phyloP scores from a whole-genome alignment of 805 yeast genomes.

The Suhomyces emberorum region DNA sequence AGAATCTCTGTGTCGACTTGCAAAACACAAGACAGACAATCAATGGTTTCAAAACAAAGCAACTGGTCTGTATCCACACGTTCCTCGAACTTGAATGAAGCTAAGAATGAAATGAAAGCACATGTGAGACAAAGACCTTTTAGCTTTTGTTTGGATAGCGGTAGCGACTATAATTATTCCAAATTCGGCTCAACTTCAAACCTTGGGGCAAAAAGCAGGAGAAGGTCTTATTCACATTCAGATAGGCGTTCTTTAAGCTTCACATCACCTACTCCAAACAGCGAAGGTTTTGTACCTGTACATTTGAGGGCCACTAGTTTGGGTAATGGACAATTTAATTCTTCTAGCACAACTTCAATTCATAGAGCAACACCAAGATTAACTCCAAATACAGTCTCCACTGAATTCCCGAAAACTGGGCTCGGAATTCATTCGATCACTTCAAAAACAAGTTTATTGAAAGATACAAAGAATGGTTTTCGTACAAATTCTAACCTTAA shows the following conservation, averaged over 20 bases:
- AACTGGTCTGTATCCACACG: neutral
- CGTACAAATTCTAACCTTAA: too few relatives aligned
- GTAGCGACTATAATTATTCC: conserved; percentile 17
- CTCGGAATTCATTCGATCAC: too few relatives aligned
- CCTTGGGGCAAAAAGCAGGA: neutral
- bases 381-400: too few relatives aligned
- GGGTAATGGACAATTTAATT: too few relatives aligned
- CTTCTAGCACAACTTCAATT: too few relatives aligned
- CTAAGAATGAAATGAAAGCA: conserved; percentile 13
- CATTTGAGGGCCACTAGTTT: too few relatives aligned
- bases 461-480: too few relatives aligned
- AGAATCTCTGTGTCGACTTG: neutral
- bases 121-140: conserved; percentile 26
- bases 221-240: neutral
- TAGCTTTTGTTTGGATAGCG: conserved; percentile 24
- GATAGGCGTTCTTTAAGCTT: conserved; percentile 1
- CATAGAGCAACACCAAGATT: too few relatives aligned
- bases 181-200: neutral
- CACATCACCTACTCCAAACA: too few relatives aligned
- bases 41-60: conserved; percentile 1
- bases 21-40: neutral
- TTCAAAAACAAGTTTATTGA: too few relatives aligned
- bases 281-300: too few relatives aligned
- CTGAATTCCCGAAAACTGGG: too few relatives aligned
- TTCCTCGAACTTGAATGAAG: conserved; percentile 2